phyloP scores from a whole-genome alignment of 2,329 filamentous ascomycete genomes.

The Pseudogymnoascus sp. region DNA sequence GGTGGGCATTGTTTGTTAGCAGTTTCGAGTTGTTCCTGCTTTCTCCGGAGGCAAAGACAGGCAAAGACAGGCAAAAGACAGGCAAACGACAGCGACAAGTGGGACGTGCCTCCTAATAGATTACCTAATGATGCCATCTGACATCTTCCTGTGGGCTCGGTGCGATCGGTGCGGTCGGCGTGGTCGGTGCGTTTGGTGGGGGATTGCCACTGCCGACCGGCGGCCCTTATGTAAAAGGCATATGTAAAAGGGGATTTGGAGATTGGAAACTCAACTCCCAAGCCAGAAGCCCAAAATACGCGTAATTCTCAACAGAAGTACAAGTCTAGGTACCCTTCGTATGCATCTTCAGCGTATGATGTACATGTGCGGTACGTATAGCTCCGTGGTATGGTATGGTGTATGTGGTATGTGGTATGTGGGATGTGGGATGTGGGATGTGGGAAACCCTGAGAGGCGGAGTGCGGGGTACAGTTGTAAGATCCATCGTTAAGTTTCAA shows the following conservation, averaged over 20 bases:
- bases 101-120: neutral
- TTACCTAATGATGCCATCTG: slow-evolving; percentile 5
- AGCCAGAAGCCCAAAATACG: neutral
- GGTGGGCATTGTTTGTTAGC: neutral
- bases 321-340: neutral
- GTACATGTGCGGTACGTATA: neutral
- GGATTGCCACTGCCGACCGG: neutral
- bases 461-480: neutral
- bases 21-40: neutral
- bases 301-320: neutral
- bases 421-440: neutral
- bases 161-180: neutral
- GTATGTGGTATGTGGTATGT: neutral
- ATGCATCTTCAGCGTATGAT: neutral
- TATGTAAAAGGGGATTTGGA: neutral
- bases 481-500: neutral
- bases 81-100: no score
- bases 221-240: neutral
- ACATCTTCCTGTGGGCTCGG: neutral
- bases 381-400: neutral
- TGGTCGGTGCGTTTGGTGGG: neutral
- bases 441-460: neutral
- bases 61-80: no score
- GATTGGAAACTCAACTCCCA: neutral
- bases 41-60: neutral